Evolutionary conservation across 345 rosid genomes (phyloP), one percentile per base, ranked within the genome.

Genomic region (Camelina laxa): DNA sequence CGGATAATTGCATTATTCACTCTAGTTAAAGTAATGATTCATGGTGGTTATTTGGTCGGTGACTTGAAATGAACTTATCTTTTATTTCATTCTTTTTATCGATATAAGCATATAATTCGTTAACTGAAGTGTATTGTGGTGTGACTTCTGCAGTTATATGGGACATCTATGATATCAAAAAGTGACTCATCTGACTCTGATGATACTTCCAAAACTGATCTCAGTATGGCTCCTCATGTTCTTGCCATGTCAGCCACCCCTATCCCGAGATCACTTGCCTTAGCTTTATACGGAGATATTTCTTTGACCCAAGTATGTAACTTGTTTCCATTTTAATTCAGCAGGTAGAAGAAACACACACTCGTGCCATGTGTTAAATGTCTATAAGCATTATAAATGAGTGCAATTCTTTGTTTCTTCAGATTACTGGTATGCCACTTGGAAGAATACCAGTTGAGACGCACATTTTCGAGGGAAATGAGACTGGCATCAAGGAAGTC

Each of bases 181-280:
- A 33, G 61, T 35, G 78, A 66, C 56, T 78, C 61, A 59, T 65
- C 68, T 56, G 63, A 72, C 51, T 70, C 70, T 13, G 84, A 85
- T 63, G 82, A 68, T 30, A 71, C 86, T 56, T 77, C 88, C 50
- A 79, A 83, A 67, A 69, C 70, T 77, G 89, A 85, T 76, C 80
- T 65, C 67, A 36, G 69, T 69, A 95, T 95, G 97, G 97, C 99
- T 69, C 99, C 97, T 24, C 97, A 95, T 81, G 84, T 95, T 79
- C 97, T 95, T 67, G 97, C 97, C 33, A 81, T 95, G 93, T 89
- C 97, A 64, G 97, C 97, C 75, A 95, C 99, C 72, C 96, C 96
- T 74, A 90, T 91, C 60, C 98, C 97, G 9, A 87, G 97, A 86
- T 86, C 98, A 45, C 97, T 95, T 71, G 98, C 99, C 67, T 59